Evolutionary conservation across 768 basidiomycete genomes (phyloP), one percentile per base, ranked within the genome.

Genomic region (Leucocoprinus birnbaumii): DNA sequence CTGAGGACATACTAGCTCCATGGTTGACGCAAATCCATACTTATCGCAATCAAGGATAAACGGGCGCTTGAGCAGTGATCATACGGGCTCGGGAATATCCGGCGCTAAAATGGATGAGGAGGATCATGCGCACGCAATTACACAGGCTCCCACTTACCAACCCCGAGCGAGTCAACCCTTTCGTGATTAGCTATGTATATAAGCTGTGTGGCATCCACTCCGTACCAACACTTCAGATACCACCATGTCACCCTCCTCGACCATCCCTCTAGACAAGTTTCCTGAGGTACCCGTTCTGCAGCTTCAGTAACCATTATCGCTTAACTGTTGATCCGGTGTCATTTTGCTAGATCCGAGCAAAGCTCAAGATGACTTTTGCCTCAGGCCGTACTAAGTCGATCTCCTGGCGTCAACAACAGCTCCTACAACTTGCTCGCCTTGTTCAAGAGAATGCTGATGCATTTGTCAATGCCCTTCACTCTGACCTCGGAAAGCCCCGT

Each of bases 381-480:
- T 55, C 54, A 48, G 54, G 54, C 16, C 47, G 38, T 38, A 55
- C 54, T 0, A 55, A 55, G 44, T 69, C 82, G 2, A 60, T 89
- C 37, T 66, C 68, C 56, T 90, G 80, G 77, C 79, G 89, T 14
- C 78, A 80, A 51, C 74, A 79, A 44, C 89, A 91, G 59, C 75
- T 91, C 41, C 71, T 74, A 42, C 83, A 85, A 59, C 74, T 90
- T 27, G 84, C 80, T 22, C 79, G 75, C 21, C 68, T 88, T 68
- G 67, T 76, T 21, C 80, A 87, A 59, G 82, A 87, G n/a, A 85
- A 91, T 66, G 61, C 71, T 3, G 73, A 82, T 3, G 75, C 71
- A 3, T 64, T 89, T 48, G 73, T 73, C 13, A 74, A 77, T 2
- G 78, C 84, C 7, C 60, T 84, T 34, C 51, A 60, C 3, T 58